Base-by-base conservation (phyloP, 257 asterid genomes). In the Schizonepeta tenuifolia region DNA sequence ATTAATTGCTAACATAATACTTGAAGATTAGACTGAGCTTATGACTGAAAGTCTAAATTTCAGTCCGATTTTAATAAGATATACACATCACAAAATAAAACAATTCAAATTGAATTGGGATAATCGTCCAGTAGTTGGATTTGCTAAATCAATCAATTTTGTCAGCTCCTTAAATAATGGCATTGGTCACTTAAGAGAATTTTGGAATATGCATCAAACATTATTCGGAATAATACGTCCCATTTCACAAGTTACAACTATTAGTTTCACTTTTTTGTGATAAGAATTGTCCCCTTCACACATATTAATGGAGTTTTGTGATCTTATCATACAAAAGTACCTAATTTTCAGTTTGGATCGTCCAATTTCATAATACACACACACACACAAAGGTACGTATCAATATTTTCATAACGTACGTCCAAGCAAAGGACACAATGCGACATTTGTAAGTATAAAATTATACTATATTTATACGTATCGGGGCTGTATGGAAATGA, bases 201-300 rank as follows among this genome's bases (percentile, higher is more conserved):
- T 28, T 28, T 28, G 3, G 41, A 74, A 55, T 41, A 56, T 54
- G 41, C 67, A 55, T 44, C 51, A 43, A 28, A 65, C 56, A 64
- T 53, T 24, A n/a, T 15, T 50, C 58, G 65, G 2, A 7, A 64
- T 1, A 10, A 63, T 61, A 9, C 7, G n/a, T 56, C 49, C 28
- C 3, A 35, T 10, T 15, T 38, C 24, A 64, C 11, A 8, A 38
- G 3, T 38, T 38, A 64, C 11, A 8, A 38, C 11, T 38, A 38
- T 73, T 64, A 54, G 17, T 21, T 41, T 73, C 72, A 73, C 77
- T 63, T 64, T 31, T 9, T 15, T 50, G 46, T 50, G 65, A 55
- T 26, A 21, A 12, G 64, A 44, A 33, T 60, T 31, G 46, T 60
- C 22, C 49, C 51, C 15, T 69, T 7, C 20, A 12, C 20, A 31